phyloP scores from a whole-genome alignment of 345 rosid species.

The Trapa incisa region DNA sequence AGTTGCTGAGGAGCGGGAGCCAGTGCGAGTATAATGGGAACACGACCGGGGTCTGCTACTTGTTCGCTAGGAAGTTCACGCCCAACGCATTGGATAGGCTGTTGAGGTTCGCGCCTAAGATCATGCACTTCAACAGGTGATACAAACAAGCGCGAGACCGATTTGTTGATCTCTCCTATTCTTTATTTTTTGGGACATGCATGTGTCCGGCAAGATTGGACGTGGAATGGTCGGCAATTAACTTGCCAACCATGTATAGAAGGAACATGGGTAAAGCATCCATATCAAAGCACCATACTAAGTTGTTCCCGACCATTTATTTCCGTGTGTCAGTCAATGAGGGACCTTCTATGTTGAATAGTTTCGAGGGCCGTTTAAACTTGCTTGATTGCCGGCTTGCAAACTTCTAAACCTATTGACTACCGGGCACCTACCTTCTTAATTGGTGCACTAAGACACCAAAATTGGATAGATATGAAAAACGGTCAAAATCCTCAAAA shows the following conservation, averaged over 20 bases:
- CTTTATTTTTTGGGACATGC: not conserved
- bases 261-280: too few species aligned
- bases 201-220: not conserved
- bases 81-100: constrained; percentile 54
- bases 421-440: too few species aligned
- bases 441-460: too few species aligned
- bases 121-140: constrained; percentile 25
- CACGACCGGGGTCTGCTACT: constrained; percentile 40
- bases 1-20: constrained; percentile 40
- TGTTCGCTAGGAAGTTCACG: constrained; percentile 85
- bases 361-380: too few species aligned
- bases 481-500: too few species aligned
- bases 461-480: too few species aligned
- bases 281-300: too few species aligned
- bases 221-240: not conserved
- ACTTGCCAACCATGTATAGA: not conserved
- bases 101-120: constrained; percentile 41
- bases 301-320: too few species aligned
- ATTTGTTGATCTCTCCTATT: not conserved
- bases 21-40: constrained; percentile 50
- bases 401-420: too few species aligned
- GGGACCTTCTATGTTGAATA: too few species aligned
- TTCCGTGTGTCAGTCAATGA: too few species aligned
- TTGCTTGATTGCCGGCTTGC: too few species aligned
- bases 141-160: not conserved